These are phyloP conservation scores for Senecio squalidus DNA, from an alignment of 140 eudicot species.

Conservation along the genomic window DNA sequence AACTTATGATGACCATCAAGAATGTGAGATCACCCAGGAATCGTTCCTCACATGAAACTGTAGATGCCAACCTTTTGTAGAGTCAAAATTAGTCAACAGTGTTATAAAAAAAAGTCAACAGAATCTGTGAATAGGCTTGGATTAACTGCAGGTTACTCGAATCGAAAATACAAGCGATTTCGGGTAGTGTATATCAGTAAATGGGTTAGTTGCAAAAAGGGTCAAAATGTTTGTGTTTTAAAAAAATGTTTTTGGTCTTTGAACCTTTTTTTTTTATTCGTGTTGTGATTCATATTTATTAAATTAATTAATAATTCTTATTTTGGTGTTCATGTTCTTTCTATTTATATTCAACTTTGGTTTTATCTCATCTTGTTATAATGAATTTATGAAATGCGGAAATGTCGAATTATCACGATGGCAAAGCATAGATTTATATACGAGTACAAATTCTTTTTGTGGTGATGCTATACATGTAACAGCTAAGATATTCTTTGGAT, in stretches of 20 bases:
- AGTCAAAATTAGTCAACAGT: conserved; percentile 17
- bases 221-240: conserved; percentile 12
- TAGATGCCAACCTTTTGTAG: conserved; percentile 31
- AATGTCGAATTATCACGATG: no score
- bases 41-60: conserved; percentile 36
- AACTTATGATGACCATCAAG: conserved; percentile 77
- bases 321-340: background rate
- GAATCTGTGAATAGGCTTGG: conserved; percentile 20
- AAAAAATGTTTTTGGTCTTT: conserved; percentile 3
- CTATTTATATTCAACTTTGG: background rate
- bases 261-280: conserved; percentile 12
- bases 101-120: conserved; percentile 8
- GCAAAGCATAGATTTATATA: no score
- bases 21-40: conserved; percentile 50
- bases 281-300: conserved; percentile 29
- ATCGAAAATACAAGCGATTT: conserved; percentile 16
- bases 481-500: no score
- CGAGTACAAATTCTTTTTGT: no score
- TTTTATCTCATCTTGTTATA: background rate
- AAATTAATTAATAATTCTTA: conserved; percentile 22
- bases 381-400: no score
- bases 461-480: no score
- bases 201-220: conserved; percentile 29
- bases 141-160: conserved; percentile 18
- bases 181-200: conserved; percentile 29